phyloP scores from a whole-genome alignment of 2,329 filamentous ascomycete species.

The Neonectria neomacrospora region DNA sequence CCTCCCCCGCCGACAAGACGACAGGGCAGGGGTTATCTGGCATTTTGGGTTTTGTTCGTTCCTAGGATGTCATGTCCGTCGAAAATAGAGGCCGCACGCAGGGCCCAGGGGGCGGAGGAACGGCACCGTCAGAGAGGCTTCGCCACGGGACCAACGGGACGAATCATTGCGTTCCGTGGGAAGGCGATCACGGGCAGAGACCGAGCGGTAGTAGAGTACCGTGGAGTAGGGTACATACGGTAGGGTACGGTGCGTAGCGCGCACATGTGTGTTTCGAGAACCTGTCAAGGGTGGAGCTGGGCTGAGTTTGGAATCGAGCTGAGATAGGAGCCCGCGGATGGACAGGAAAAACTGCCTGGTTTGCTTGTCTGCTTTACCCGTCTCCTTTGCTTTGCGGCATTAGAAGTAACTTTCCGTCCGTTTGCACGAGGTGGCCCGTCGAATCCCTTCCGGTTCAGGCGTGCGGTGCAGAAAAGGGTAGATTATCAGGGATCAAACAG shows the following conservation, averaged over 20 bases:
- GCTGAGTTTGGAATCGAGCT: not conserved
- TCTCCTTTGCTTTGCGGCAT: constrained; percentile 7
- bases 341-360: not conserved
- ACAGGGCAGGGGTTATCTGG: constrained; percentile 6
- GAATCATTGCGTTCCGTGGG: constrained; percentile 4
- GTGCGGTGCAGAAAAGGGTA: not conserved
- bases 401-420: not conserved
- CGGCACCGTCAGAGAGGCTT: not conserved
- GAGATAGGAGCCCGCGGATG: constrained; percentile 1
- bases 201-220: constrained; percentile 6
- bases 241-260: not conserved
- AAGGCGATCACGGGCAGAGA: constrained; percentile 19
- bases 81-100: not conserved
- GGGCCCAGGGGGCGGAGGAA: not conserved
- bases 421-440: not conserved
- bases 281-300: constrained; percentile 7
- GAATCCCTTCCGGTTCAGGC: constrained; percentile 17
- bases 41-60: not conserved
- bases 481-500: not conserved
- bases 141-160: constrained; percentile 10
- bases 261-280: not conserved
- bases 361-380: not conserved
- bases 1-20: constrained; percentile 8
- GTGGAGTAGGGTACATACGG: not conserved
- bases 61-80: not conserved